phyloP scores from a whole-genome alignment of 2,329 filamentous ascomycete genomes.

The Fusarium heterosporum region DNA sequence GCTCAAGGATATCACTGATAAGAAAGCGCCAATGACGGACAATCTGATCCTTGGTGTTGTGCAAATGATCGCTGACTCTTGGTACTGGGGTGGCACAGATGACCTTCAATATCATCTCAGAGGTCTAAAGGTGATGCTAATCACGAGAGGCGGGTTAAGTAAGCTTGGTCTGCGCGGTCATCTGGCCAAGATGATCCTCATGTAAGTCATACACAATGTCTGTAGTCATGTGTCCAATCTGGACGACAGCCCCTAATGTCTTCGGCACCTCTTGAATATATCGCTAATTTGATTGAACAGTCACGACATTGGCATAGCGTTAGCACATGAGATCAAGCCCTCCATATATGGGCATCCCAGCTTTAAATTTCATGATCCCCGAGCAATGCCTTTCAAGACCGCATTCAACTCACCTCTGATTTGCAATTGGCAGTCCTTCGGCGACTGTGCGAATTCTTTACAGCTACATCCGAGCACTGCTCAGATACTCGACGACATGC shows the following conservation, averaged over 20 bases:
- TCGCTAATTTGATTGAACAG: constrained; percentile 48
- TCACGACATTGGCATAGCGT: constrained; percentile 60
- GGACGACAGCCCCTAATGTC: neutral
- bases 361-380: constrained; percentile 57
- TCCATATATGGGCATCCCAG: constrained; percentile 55
- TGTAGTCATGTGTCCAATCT: neutral
- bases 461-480: constrained; percentile 61
- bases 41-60: constrained; percentile 60
- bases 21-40: constrained; percentile 55
- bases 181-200: constrained; percentile 61
- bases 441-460: constrained; percentile 55
- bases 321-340: constrained; percentile 60
- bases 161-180: constrained; percentile 60
- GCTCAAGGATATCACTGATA: constrained; percentile 54
- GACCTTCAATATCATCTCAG: constrained; percentile 60
- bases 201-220: constrained; percentile 52
- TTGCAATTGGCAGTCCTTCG: constrained; percentile 56
- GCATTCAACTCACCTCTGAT: constrained; percentile 63
- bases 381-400: constrained; percentile 56
- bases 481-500: constrained; percentile 64
- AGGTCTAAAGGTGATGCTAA: constrained; percentile 62
- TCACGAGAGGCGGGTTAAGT: constrained; percentile 59
- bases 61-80: constrained; percentile 64
- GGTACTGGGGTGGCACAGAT: constrained; percentile 64
- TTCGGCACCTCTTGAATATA: neutral